These are phyloP conservation scores for Ceratocystis eucalypticola DNA, from an alignment of 2,329 filamentous ascomycete species.

Conservation along the genomic window DNA sequence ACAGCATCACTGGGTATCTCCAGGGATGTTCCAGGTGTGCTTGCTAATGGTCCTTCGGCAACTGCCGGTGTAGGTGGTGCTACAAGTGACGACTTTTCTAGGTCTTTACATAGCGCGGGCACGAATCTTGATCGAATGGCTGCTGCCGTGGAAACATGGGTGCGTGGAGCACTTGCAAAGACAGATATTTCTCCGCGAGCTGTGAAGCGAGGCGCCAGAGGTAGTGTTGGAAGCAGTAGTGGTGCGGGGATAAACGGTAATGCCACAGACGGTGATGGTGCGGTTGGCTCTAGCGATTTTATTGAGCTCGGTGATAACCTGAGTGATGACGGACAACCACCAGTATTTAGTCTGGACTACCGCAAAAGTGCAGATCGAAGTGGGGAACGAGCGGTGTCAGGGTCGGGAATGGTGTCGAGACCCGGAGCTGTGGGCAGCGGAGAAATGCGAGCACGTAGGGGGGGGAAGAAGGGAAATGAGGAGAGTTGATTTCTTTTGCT, in stretches of 20 bases:
- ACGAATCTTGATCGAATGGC: slow-evolving; percentile 66
- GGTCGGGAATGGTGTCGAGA: neutral
- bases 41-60: slow-evolving; percentile 38
- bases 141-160: slow-evolving; percentile 78
- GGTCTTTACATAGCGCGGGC: slow-evolving; percentile 29
- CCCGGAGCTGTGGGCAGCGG: slow-evolving; percentile 8
- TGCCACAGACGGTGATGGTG: slow-evolving; percentile 28
- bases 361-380: neutral
- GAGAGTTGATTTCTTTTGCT: neutral
- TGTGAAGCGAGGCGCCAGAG: neutral
- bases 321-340: slow-evolving; percentile 38
- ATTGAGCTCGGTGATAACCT: slow-evolving; percentile 57
- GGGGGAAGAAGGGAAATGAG: slow-evolving; percentile 4
- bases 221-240: neutral
- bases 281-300: slow-evolving; percentile 37
- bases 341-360: slow-evolving; percentile 8
- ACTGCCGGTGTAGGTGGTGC: slow-evolving; percentile 24
- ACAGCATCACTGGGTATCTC: slow-evolving; percentile 44
- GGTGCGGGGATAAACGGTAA: slow-evolving; percentile 24
- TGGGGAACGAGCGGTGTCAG: neutral
- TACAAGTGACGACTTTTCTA: slow-evolving; percentile 6
- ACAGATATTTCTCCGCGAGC: slow-evolving; percentile 24
- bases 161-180: slow-evolving; percentile 65
- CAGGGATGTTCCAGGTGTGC: slow-evolving; percentile 27
- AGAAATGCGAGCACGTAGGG: slow-evolving; percentile 5